Percentiles rank a stretch among this genome's conserved stretches.
These are phyloP conservation scores for Fonsecaea pugnacius DNA, from an alignment of 2,329 filamentous ascomycete species.

Conservation along the genomic window DNA sequence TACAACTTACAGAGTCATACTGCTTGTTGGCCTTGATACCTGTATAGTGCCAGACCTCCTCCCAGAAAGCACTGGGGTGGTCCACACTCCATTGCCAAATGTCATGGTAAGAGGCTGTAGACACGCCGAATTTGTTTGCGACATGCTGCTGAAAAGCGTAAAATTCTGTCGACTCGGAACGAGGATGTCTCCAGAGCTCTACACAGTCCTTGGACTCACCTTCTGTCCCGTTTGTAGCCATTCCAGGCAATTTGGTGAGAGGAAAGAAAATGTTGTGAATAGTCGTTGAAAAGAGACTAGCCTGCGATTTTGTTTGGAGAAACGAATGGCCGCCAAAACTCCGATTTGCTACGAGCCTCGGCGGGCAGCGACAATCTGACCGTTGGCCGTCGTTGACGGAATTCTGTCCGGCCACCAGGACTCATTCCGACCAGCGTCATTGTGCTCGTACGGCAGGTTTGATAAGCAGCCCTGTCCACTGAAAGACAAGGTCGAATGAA, in stretches of 20 bases:
- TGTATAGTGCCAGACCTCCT: constrained; percentile 80
- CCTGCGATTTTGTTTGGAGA: constrained; percentile 8
- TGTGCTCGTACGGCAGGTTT: neutral
- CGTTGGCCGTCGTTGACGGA: neutral
- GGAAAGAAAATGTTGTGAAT: constrained; percentile 8
- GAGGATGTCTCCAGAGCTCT: constrained; percentile 73
- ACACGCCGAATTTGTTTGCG: constrained; percentile 67
- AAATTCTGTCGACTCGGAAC: constrained; percentile 71
- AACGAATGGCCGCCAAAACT: constrained; percentile 2
- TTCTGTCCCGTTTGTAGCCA: constrained; percentile 25
- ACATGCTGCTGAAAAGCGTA: constrained; percentile 71
- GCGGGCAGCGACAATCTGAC: neutral
- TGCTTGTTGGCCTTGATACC: constrained; percentile 70
- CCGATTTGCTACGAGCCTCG: constrained; percentile 17
- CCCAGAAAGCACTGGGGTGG: constrained; percentile 78
- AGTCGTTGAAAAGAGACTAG: constrained; percentile 7
- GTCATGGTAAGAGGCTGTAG: constrained; percentile 69
- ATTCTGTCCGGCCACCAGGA: neutral
- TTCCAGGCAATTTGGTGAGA: constrained; percentile 10
- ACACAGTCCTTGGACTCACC: constrained; percentile 27
- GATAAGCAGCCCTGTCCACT: neutral
- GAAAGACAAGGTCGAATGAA: neutral
- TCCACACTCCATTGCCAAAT: constrained; percentile 85
- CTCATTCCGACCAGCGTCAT: neutral
- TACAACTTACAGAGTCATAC: constrained; percentile 50